A percentile compares a stretch with the other conserved stretches of the same genome.
phyloP scores from a whole-genome alignment of 1,284 basidiomycete species.

The Agaricales sp. region DNA sequence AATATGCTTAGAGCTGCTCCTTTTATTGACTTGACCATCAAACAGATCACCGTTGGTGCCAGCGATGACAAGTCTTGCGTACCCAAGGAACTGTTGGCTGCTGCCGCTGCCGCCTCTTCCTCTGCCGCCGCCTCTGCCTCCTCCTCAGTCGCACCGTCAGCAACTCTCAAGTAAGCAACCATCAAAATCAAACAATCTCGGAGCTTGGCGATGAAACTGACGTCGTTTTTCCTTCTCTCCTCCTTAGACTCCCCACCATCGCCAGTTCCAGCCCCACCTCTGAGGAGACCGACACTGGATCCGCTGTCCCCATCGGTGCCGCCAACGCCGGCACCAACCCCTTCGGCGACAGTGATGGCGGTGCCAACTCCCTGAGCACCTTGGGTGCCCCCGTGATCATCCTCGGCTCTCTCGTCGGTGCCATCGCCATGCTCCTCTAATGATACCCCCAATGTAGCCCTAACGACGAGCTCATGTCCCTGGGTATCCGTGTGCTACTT shows the following conservation, averaged over 20 bases:
- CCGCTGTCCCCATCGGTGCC: conserved; percentile 31
- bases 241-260: too few relatives aligned
- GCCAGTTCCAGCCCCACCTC: conserved; percentile 6
- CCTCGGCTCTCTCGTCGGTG: conserved; percentile 25
- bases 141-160: conserved; percentile 8
- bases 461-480: background rate
- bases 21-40: conserved; percentile 1
- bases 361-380: conserved; percentile 22
- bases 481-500: background rate
- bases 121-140: conserved; percentile 10
- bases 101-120: conserved; percentile 12
- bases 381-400: conserved; percentile 26
- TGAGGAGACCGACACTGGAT: conserved; percentile 4
- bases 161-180: background rate
- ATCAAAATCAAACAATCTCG: too few relatives aligned
- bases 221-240: too few relatives aligned
- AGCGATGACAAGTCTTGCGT: conserved; percentile 44
- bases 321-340: conserved; percentile 41
- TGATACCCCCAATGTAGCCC: conserved; percentile 3
- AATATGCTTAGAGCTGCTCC: background rate
- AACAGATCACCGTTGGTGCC: conserved; percentile 42
- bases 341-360: conserved; percentile 16
- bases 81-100: conserved; percentile 8
- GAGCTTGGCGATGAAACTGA: too few relatives aligned
- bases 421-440: conserved; percentile 18